phyloP scores from a whole-genome alignment of 1,284 basidiomycete species.

The Irpex lacteus region DNA sequence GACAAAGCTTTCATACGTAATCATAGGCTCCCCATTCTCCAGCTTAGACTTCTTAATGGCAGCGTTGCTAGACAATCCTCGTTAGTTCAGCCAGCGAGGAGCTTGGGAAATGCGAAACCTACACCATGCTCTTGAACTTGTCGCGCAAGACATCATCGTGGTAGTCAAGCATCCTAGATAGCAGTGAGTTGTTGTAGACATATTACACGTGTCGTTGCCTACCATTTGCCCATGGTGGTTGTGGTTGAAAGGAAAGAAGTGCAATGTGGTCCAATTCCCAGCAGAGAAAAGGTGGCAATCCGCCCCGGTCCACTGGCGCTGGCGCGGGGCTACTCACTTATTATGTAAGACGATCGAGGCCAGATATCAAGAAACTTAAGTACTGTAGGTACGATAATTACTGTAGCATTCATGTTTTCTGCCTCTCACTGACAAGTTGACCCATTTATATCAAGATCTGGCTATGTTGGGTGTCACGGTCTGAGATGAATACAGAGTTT shows the following conservation, averaged over 20 bases:
- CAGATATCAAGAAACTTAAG: too few species aligned
- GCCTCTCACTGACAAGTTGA: too few species aligned
- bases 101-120: conserved; percentile 30
- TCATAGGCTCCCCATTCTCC: conserved; percentile 55
- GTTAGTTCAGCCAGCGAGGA: not conserved
- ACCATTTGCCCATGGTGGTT: conserved; percentile 30
- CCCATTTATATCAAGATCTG: too few species aligned
- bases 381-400: too few species aligned
- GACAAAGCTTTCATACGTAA: conserved; percentile 69
- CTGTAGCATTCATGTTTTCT: too few species aligned
- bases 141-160: conserved; percentile 64
- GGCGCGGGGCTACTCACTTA: too few species aligned
- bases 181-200: not conserved
- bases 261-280: not conserved
- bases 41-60: conserved; percentile 60
- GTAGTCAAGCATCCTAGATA: conserved; percentile 59
- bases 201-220: conserved; percentile 9
- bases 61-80: conserved; percentile 45
- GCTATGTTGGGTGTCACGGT: too few species aligned
- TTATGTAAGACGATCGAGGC: too few species aligned
- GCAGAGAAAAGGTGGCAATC: not conserved
- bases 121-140: conserved; percentile 73
- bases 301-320: not conserved
- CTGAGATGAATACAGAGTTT: too few species aligned
- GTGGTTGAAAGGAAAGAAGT: conserved; percentile 9